These are phyloP conservation scores for Fagus crenata DNA, from an alignment of 306 rosid species.

Conservation along the genomic window DNA sequence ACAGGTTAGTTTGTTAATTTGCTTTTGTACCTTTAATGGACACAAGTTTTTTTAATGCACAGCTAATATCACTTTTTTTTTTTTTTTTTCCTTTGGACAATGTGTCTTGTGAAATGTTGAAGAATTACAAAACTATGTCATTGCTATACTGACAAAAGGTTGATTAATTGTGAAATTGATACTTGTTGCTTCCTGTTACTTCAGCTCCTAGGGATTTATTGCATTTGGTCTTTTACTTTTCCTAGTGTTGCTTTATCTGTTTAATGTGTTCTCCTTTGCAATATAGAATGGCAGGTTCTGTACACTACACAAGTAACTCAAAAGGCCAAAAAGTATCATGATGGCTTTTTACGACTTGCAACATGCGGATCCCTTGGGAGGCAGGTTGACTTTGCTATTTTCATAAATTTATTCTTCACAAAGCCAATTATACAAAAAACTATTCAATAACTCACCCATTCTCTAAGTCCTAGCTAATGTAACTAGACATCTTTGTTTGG, in stretches of 20 bases:
- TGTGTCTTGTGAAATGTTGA: not conserved
- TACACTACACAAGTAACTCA: constrained; percentile 82
- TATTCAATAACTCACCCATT: not conserved
- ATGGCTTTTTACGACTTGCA: constrained; percentile 60
- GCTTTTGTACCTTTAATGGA: not conserved
- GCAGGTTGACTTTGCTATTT: constrained; percentile 55
- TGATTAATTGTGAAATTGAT: not conserved
- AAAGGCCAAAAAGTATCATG: constrained; percentile 84
- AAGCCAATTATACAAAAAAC: not conserved
- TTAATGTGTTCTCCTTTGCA: constrained; percentile 9
- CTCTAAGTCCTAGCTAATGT: not conserved
- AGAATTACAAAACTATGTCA: not conserved
- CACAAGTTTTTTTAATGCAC: not conserved
- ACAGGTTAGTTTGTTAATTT: constrained; percentile 50
- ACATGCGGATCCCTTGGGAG: constrained; percentile 51
- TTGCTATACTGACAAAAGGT: not conserved
- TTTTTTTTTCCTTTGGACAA: not conserved
- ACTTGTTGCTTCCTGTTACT: constrained; percentile 13
- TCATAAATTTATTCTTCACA: constrained; percentile 24
- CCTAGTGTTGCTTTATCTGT: constrained; percentile 21
- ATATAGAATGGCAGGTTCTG: constrained; percentile 73
- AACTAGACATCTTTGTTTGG: constrained; percentile 4
- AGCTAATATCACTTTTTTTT: not conserved
- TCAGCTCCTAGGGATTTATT: not conserved
- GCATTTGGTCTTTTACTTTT: not conserved